Base-by-base conservation (phyloP, 345 rosid species). In the Abelmoschus esculentus region DNA sequence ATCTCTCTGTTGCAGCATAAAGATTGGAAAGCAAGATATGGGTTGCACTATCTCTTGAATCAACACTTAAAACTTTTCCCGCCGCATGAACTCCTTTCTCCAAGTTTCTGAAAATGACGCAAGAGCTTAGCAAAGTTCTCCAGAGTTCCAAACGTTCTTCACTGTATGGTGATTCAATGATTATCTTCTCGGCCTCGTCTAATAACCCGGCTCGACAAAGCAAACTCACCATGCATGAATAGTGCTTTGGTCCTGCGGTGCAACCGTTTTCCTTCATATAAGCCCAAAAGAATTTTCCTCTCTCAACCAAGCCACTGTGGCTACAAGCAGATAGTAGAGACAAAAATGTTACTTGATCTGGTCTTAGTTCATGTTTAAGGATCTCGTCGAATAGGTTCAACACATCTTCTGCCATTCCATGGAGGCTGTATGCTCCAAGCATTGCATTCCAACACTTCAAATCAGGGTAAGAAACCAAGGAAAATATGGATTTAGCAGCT, bases 371-470 rank as follows among this genome's bases (percentile, higher is more conserved):
- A 0, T 58, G 75, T 62, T 74, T 38, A 55, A 77, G 66, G 22
- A 93, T 85, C 61, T 72, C 74, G 26, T 76, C 77, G 7, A 85
- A 88, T 72, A 91, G 74, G 28, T 60, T 69, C 54, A 83, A 67
- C 0, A 92, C 95, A 68, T 81, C 81, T 57, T 86, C 91, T 34
- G 81, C 80, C 90, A 83, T 79, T 72, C 97, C 97, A 49, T 88
- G 88, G 59, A 88, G 83, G 73, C 96, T 80, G 79, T 82, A 91
- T 31, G 86, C 96, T 49, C 90, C 83, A 3, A 91, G 81, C 92
- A 93, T 81, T 1, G 95, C 83, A 80, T 91, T 93, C 92, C 91
- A 93, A 72, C 98, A 88, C 80, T 82, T 93, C 56, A 91, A 83
- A 79, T 93, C 98, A 5, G 91, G 96, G 71, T 82, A 44, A 0